Evolutionary conservation across 306 rosid genomes (phyloP).

Genomic region (Mimosa bimucronata): DNA sequence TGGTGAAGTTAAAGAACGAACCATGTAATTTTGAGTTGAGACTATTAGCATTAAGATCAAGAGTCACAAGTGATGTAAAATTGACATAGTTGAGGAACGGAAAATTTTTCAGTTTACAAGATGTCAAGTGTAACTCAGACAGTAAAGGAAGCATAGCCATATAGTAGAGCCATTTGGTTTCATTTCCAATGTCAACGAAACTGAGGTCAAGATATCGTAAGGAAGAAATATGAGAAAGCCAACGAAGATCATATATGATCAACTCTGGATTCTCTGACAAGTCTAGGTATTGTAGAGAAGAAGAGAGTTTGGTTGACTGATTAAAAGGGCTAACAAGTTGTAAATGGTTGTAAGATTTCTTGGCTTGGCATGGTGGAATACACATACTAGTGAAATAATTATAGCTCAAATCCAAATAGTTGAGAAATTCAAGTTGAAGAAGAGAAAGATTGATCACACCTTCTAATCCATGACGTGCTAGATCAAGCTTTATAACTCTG

Average conservation of each 20-base stretch:
- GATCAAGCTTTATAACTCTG: not conserved
- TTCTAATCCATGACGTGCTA: accelerated
- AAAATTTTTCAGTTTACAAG: not conserved
- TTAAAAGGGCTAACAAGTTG: too few species aligned
- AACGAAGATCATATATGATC: not conserved
- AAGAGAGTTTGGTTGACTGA: too few species aligned
- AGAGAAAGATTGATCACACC: slow-evolving; percentile 7
- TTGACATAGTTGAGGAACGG: not conserved
- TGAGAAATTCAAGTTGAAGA: slow-evolving; percentile 28
- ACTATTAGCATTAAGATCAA: slow-evolving; percentile 25
- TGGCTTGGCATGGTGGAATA: not conserved
- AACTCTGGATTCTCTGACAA: too few species aligned
- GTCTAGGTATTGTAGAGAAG: too few species aligned
- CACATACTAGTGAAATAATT: not conserved
- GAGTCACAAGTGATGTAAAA: slow-evolving; percentile 30
- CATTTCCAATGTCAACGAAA: not conserved
- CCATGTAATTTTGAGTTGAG: slow-evolving; percentile 22
- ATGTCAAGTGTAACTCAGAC: not conserved
- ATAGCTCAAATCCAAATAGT: not conserved
- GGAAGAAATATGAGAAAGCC: not conserved
- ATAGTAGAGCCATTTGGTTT: not conserved
- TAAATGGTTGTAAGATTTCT: too few species aligned
- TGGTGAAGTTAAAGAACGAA: not conserved
- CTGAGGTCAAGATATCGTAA: too few species aligned
- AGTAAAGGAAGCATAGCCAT: not conserved